Percentiles rank a stretch among this genome's conserved stretches.
These are phyloP conservation scores for Hyaloscypha bicolor DNA, from an alignment of 495 filamentous ascomycete genomes.

Conservation along the genomic window DNA sequence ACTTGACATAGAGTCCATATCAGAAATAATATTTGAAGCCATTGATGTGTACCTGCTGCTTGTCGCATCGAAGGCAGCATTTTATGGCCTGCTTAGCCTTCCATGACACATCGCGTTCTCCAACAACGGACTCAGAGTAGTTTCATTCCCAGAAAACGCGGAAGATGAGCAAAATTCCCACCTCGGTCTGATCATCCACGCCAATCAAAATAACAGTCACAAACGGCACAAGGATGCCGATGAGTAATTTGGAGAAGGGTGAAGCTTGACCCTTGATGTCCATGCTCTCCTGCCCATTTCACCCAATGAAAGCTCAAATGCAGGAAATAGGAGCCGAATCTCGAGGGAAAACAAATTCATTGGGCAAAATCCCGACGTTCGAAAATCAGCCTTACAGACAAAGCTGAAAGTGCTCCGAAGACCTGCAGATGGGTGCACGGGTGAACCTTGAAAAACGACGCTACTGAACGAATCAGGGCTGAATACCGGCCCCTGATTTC, in stretches of 20 bases:
- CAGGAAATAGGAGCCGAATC: not conserved
- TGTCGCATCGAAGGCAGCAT: not conserved
- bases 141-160: not conserved
- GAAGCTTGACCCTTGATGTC: not conserved
- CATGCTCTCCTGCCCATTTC: not conserved
- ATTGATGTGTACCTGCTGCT: not conserved
- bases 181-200: not conserved
- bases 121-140: not conserved
- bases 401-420: not conserved
- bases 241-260: not conserved
- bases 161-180: not conserved
- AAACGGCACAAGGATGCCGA: not conserved
- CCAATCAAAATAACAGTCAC: not conserved
- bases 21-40: not conserved
- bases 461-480: not conserved
- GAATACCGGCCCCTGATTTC: not conserved
- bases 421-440: not conserved
- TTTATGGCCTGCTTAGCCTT: not conserved
- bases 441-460: not conserved
- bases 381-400: not conserved
- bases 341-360: not conserved
- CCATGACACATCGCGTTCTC: not conserved
- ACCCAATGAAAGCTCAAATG: not conserved
- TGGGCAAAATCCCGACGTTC: not conserved
- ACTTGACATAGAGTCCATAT: not conserved